A percentile compares a stretch with the other conserved stretches of the same genome.
Conservation (phyloP, 495 filamentous ascomycete genomes). For the Opeltia flavorubescens region DNA sequence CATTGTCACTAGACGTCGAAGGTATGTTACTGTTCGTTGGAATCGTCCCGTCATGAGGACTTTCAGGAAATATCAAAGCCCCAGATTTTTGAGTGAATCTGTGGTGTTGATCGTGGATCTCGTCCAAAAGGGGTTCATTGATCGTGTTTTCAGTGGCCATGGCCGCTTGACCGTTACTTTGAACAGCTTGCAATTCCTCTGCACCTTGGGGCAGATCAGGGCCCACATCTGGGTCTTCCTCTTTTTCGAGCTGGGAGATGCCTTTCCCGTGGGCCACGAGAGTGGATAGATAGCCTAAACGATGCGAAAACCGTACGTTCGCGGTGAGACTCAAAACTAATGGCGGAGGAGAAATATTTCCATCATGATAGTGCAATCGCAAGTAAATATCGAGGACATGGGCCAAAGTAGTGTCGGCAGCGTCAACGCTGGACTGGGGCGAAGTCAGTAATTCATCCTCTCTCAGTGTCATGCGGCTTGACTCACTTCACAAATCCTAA, state of each 20-base stretch:
- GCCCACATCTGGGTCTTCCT: slow-evolving; percentile 13
- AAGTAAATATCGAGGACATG: slow-evolving; percentile 45
- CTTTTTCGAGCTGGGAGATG: slow-evolving; percentile 33
- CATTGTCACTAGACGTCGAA: too few relatives aligned
- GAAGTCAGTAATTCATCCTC: not conserved
- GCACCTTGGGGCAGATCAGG: slow-evolving; percentile 1
- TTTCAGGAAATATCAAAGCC: too few relatives aligned
- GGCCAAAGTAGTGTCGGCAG: slow-evolving; percentile 29
- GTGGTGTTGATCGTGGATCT: too few relatives aligned
- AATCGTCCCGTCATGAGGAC: too few relatives aligned
- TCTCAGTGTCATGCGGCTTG: not conserved
- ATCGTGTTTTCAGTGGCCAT: too few relatives aligned
- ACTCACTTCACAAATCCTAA: slow-evolving; percentile 61
- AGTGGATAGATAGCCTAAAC: slow-evolving; percentile 25
- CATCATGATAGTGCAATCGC: slow-evolving; percentile 45
- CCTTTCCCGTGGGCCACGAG: slow-evolving; percentile 45
- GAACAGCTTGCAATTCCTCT: too few relatives aligned
- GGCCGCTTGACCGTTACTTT: too few relatives aligned
- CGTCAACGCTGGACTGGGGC: slow-evolving; percentile 2
- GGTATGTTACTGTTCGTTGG: too few relatives aligned
- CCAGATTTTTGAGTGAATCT: too few relatives aligned
- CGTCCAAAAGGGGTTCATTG: too few relatives aligned
- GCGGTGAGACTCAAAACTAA: slow-evolving; percentile 41
- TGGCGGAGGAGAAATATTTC: slow-evolving; percentile 34
- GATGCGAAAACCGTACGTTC: slow-evolving; percentile 34